These are phyloP conservation scores for Smallanthus sonchifolius DNA, from an alignment of 129 eudicot genomes.

Conservation along the genomic window DNA sequence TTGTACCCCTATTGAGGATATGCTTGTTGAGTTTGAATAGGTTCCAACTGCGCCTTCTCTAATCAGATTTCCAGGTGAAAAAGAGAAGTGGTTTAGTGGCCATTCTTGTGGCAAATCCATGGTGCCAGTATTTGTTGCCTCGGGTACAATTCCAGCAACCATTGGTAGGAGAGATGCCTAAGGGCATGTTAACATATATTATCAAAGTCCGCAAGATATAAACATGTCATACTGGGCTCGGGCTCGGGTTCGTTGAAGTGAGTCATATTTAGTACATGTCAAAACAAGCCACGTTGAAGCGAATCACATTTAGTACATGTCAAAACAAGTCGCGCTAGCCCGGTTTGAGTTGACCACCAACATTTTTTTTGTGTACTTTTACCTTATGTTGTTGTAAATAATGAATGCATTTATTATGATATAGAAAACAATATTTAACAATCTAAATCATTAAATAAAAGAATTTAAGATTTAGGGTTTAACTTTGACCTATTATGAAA, in stretches of 20 bases:
- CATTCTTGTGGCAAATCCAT: slow-evolving; percentile 16
- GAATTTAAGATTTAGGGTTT: not conserved
- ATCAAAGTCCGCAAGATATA: too few species aligned
- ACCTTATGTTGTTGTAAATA: too few species aligned
- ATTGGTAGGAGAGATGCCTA: slow-evolving; percentile 28
- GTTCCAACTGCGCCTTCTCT: slow-evolving; percentile 10
- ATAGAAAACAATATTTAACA: too few species aligned
- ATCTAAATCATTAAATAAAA: not conserved
- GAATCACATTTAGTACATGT: too few species aligned
- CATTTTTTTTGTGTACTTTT: too few species aligned
- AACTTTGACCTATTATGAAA: too few species aligned
- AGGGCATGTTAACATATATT: not conserved
- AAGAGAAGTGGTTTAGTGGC: not conserved
- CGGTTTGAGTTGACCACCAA: too few species aligned
- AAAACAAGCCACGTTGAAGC: too few species aligned
- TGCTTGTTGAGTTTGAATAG: slow-evolving; percentile 26
- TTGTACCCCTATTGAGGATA: slow-evolving; percentile 17
- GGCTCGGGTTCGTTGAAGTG: too few species aligned
- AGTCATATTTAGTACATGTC: too few species aligned
- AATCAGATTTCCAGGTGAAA: slow-evolving; percentile 8
- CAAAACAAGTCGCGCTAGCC: too few species aligned
- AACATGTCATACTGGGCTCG: too few species aligned
- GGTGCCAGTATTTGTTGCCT: slow-evolving; percentile 7
- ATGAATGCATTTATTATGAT: not conserved
- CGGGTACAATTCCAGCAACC: slow-evolving; percentile 8